phyloP scores from a whole-genome alignment of 2,329 filamentous ascomycete genomes.

The Claviceps citrina region DNA sequence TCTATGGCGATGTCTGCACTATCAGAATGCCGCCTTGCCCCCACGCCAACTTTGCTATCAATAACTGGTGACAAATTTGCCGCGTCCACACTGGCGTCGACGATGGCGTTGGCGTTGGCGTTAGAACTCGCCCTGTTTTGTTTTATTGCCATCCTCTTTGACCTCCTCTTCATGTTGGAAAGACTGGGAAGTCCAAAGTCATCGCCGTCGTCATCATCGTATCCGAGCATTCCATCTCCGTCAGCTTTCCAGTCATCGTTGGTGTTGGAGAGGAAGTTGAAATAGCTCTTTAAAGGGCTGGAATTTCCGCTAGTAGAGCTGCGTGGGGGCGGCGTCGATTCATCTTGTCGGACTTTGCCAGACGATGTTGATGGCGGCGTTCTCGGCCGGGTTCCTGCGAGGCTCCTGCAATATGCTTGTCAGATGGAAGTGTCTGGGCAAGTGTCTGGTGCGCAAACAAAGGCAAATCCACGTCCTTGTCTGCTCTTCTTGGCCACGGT shows the following conservation, averaged over 20 bases:
- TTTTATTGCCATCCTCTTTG: conserved; percentile 32
- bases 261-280: conserved; percentile 65
- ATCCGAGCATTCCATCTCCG: conserved; percentile 61
- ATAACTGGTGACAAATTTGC: conserved; percentile 21
- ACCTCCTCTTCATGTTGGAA: conserved; percentile 73
- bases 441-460: not conserved
- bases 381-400: conserved; percentile 49
- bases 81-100: conserved; percentile 7
- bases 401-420: conserved; percentile 28
- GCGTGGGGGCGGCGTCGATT: conserved; percentile 40
- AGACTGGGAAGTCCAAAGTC: conserved; percentile 91
- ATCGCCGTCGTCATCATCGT: conserved; percentile 79
- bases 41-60: conserved; percentile 23
- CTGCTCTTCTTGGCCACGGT: not conserved
- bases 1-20: conserved; percentile 92
- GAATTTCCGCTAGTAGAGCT: conserved; percentile 38
- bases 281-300: conserved; percentile 58
- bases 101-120: not conserved
- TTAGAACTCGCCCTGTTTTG: conserved; percentile 15
- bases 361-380: conserved; percentile 55
- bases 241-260: conserved; percentile 70
- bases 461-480: not conserved
- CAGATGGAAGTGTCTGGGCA: not conserved
- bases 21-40: conserved; percentile 52
- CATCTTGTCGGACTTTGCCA: conserved; percentile 32